Conservation (phyloP, 805 yeast species). For the Wickerhamiella azyma region DNA sequence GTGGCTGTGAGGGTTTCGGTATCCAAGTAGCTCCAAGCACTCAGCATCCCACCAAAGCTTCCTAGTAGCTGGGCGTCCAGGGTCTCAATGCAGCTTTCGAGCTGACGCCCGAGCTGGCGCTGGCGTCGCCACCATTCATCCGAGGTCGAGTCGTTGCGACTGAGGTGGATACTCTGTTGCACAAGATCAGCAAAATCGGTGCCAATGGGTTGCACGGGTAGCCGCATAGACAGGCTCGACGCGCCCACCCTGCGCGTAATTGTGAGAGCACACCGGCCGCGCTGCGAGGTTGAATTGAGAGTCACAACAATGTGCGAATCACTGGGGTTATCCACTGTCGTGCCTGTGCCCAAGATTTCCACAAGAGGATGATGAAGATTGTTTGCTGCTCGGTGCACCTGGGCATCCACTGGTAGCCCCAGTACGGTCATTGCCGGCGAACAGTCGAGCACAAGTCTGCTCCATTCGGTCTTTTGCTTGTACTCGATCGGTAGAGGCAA, state of each 20-base stretch:
- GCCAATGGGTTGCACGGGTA: background rate
- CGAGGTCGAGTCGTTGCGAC: background rate
- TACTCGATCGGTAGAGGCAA: background rate
- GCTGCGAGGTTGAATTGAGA: background rate
- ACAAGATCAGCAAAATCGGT: background rate
- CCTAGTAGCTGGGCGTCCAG: background rate
- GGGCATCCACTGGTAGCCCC: background rate
- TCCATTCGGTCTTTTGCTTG: background rate
- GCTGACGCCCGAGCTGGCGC: background rate
- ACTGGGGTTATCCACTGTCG: background rate
- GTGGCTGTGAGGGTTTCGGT: background rate
- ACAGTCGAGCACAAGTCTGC: background rate
- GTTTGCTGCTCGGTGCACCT: slow-evolving; percentile 1
- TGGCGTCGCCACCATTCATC: slow-evolving; percentile 8
- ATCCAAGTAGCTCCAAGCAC: slow-evolving; percentile 23
- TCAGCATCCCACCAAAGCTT: background rate
- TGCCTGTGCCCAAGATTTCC: background rate
- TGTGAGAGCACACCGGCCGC: background rate
- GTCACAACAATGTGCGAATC: background rate
- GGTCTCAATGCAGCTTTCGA: background rate
- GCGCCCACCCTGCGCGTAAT: background rate
- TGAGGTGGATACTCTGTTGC: background rate
- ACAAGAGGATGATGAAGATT: background rate
- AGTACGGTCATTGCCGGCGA: background rate
- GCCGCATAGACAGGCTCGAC: background rate